Conservation (phyloP, 2,329 filamentous ascomycete species). For the Apiospora malaysiana region DNA sequence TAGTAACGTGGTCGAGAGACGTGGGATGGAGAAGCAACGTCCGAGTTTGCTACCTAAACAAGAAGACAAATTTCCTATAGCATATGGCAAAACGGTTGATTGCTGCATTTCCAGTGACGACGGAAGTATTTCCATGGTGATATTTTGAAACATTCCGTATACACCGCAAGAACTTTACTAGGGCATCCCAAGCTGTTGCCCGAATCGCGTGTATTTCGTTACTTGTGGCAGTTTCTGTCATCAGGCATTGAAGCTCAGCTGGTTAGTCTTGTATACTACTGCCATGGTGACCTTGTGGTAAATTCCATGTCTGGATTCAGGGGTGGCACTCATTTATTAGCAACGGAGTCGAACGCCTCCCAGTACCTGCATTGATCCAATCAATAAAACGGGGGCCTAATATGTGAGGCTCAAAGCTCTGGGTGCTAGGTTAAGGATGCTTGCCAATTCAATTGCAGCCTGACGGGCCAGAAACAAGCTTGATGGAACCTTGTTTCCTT, state of each 20-base stretch:
- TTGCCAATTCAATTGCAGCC: conserved; percentile 14
- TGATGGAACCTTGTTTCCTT: neutral
- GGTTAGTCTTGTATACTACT: neutral
- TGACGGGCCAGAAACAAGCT: neutral
- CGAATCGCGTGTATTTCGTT: neutral
- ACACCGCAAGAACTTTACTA: too few species aligned
- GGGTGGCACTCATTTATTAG: neutral
- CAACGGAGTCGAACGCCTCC: neutral
- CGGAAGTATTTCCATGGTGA: too few species aligned
- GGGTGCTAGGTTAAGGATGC: neutral
- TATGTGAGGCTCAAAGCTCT: neutral
- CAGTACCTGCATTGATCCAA: conserved; percentile 7
- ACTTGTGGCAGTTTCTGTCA: neutral
- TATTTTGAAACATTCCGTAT: neutral
- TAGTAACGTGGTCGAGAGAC: neutral
- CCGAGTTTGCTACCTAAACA: neutral
- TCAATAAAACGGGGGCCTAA: neutral
- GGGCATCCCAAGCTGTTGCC: neutral
- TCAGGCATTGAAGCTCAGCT: neutral
- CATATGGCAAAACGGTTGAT: neutral
- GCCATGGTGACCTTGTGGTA: too few species aligned
- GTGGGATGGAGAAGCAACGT: neutral
- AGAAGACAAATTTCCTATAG: neutral
- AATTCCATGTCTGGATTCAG: neutral
- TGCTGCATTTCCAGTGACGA: neutral